These are phyloP conservation scores for Termitomyces sp. DNA, from an alignment of 768 basidiomycete species.

Conservation along the genomic window DNA sequence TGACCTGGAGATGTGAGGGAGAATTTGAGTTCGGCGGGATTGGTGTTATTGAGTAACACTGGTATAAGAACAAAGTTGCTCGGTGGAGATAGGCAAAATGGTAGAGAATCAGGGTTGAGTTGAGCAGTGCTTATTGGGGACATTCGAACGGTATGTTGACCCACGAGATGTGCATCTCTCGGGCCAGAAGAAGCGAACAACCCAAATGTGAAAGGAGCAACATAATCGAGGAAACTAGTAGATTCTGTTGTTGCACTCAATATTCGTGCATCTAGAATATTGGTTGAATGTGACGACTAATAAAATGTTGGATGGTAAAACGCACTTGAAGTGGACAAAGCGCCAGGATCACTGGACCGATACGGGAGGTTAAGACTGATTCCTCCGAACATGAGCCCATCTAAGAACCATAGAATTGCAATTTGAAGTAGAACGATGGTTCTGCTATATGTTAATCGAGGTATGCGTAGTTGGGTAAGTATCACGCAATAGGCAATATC, in stretches of 20 bases:
- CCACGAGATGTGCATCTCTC: slow-evolving; percentile 60
- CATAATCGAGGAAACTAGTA: slow-evolving; percentile 41
- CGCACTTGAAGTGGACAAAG: slow-evolving; percentile 24
- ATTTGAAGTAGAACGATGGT: slow-evolving; percentile 62
- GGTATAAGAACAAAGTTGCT: slow-evolving; percentile 64
- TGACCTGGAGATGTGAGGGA: slow-evolving; percentile 62
- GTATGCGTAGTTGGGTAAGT: slow-evolving; percentile 65
- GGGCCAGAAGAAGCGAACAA: slow-evolving; percentile 34
- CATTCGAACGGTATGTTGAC: slow-evolving; percentile 89
- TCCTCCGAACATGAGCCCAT: slow-evolving; percentile 69
- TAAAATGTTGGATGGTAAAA: not conserved
- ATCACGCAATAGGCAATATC: slow-evolving; percentile 56
- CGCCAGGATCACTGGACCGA: not conserved
- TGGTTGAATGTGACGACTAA: not conserved
- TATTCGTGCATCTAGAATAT: slow-evolving; percentile 24
- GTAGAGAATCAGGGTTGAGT: slow-evolving; percentile 69
- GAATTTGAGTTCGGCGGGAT: slow-evolving; percentile 65
- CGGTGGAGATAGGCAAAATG: slow-evolving; percentile 64
- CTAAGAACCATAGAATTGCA: slow-evolving; percentile 50
- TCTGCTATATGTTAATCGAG: slow-evolving; percentile 62
- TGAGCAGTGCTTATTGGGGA: slow-evolving; percentile 92
- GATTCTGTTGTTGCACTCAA: slow-evolving; percentile 37
- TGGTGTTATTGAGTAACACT: slow-evolving; percentile 85
- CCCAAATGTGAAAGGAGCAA: slow-evolving; percentile 47
- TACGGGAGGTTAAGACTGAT: slow-evolving; percentile 45